Evolutionary conservation across 2,329 filamentous ascomycete genomes (phyloP).

Genomic region (Botrytis aclada): DNA sequence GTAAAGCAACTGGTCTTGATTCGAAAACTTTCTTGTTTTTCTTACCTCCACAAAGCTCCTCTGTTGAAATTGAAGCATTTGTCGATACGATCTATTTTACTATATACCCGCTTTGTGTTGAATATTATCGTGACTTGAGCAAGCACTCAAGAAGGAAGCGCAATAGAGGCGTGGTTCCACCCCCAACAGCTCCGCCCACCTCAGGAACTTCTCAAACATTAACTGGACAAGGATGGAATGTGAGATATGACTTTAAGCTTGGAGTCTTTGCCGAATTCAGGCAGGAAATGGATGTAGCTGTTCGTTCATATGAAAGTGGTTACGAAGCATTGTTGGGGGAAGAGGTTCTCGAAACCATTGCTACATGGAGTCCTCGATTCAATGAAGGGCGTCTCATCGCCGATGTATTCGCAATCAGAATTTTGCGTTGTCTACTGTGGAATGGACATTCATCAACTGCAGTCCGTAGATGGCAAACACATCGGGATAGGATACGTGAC

Average conservation of each 20-base stretch:
- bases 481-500: constrained; percentile 70
- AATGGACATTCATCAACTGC: constrained; percentile 74
- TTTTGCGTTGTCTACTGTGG: constrained; percentile 80
- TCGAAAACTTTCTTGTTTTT: constrained; percentile 79
- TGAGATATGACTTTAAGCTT: constrained; percentile 92
- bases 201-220: constrained; percentile 80
- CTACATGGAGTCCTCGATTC: constrained; percentile 86
- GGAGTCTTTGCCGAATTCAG: constrained; percentile 89
- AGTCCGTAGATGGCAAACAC: constrained; percentile 74
- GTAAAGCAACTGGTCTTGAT: constrained; percentile 75
- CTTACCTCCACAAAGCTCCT: constrained; percentile 69
- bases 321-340: constrained; percentile 79
- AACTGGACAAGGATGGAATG: constrained; percentile 85
- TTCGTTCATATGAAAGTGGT: constrained; percentile 81
- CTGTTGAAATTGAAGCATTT: constrained; percentile 69
- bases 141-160: constrained; percentile 89
- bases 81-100: constrained; percentile 69
- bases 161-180: constrained; percentile 71
- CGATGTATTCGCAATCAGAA: constrained; percentile 76
- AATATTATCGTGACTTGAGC: constrained; percentile 93
- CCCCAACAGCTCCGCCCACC: constrained; percentile 78
- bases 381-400: constrained; percentile 88
- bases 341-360: constrained; percentile 83
- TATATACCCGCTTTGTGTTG: constrained; percentile 71
- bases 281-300: constrained; percentile 84